Evolutionary conservation across 1,284 basidiomycete species (phyloP).

Genomic region (Leccinum pallidistipes): DNA sequence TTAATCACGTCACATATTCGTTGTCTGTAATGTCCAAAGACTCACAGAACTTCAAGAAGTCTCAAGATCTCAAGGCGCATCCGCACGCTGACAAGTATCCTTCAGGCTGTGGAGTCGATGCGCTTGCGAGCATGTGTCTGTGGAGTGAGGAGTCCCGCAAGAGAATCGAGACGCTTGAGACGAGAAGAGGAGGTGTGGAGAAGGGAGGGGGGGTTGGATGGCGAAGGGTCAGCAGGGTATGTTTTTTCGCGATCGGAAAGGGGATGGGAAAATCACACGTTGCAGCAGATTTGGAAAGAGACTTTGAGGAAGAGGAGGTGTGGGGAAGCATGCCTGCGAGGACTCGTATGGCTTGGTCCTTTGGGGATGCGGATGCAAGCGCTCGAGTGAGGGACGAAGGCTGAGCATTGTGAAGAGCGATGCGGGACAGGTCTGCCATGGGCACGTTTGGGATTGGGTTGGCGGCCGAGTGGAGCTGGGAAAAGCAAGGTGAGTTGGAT

Average conservation of each 20-base stretch:
- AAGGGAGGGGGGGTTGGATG: constrained; percentile 45
- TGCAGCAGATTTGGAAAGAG: constrained; percentile 42
- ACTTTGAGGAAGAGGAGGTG: constrained; percentile 44
- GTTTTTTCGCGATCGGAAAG: constrained; percentile 45
- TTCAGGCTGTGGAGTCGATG: constrained; percentile 30
- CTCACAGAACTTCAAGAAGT: too few species aligned
- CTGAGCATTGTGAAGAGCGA: constrained; percentile 47
- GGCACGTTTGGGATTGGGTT: constrained; percentile 57
- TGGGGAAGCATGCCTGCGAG: constrained; percentile 48
- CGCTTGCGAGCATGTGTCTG: constrained; percentile 49
- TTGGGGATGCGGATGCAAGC: constrained; percentile 71
- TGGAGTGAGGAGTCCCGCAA: constrained; percentile 42
- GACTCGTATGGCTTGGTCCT: constrained; percentile 39
- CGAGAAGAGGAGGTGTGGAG: constrained; percentile 55
- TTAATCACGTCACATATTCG: too few species aligned
- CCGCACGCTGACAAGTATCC: too few species aligned
- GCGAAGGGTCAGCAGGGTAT: constrained; percentile 39
- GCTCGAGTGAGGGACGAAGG: constrained; percentile 66
- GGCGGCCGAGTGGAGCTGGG: constrained; percentile 51
- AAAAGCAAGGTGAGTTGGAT: constrained; percentile 13
- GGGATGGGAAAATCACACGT: constrained; percentile 37
- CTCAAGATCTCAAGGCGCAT: too few species aligned
- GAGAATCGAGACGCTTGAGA: constrained; percentile 36
- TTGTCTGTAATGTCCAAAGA: too few species aligned
- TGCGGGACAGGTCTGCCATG: constrained; percentile 60